Conservation (phyloP, 1,284 basidiomycete genomes). For the Ustilago hordei region DNA sequence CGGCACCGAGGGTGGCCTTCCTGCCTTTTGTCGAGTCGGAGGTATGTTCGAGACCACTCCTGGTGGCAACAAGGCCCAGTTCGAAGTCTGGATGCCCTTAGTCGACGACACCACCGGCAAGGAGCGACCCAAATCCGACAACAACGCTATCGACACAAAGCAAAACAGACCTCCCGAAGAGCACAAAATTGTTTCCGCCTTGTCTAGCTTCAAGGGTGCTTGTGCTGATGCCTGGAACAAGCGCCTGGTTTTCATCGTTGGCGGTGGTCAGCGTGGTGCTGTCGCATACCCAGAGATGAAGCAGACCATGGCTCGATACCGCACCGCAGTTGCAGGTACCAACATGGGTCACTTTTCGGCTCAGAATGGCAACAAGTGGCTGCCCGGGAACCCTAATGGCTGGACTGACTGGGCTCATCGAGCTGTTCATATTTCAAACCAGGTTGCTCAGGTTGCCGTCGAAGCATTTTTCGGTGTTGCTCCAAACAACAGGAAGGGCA, state of each 20-base stretch:
- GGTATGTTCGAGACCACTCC: conserved; percentile 33
- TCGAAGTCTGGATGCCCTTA: conserved; percentile 53
- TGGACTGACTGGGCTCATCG: conserved; percentile 49
- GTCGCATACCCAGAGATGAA: conserved; percentile 52
- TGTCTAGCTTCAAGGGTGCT: conserved; percentile 25
- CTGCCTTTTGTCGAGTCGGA: conserved; percentile 54
- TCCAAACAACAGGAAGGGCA: neutral
- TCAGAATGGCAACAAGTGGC: conserved; percentile 22
- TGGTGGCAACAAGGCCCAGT: conserved; percentile 25
- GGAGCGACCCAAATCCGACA: neutral
- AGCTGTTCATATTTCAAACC: conserved; percentile 39
- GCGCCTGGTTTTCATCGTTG: conserved; percentile 44
- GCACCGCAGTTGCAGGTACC: conserved; percentile 36
- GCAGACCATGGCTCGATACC: conserved; percentile 49
- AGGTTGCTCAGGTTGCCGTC: conserved; percentile 37
- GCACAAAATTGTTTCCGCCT: neutral
- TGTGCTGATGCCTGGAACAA: conserved; percentile 35
- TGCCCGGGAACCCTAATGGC: conserved; percentile 22
- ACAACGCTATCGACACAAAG: neutral
- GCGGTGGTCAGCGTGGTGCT: conserved; percentile 39
- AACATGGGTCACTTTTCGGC: conserved; percentile 50
- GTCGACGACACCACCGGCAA: conserved; percentile 7
- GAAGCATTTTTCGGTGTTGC: conserved; percentile 42
- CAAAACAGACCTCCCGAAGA: neutral
- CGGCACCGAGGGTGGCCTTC: conserved; percentile 31